A percentile compares a stretch with the other conserved stretches of the same genome.
Conservation (phyloP, 768 basidiomycete species). For the Pluteus cervinus region DNA sequence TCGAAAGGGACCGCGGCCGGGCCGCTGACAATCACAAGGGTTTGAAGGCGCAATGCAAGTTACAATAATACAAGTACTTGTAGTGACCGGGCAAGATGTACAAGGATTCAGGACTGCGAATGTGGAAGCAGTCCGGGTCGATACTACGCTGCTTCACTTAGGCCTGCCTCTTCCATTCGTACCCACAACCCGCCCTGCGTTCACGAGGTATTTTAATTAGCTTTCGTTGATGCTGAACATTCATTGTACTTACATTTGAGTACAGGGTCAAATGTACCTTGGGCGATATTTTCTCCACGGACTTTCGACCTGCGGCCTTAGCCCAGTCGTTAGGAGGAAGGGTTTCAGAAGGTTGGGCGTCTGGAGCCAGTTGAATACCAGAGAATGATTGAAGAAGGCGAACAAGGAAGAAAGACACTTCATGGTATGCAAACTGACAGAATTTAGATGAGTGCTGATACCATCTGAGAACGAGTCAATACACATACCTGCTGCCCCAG, state of each 20-base stretch:
- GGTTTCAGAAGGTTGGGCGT: slow-evolving; percentile 36
- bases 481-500: slow-evolving; percentile 39
- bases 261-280: slow-evolving; percentile 51
- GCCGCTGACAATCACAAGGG: no score
- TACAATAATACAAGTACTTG: no score
- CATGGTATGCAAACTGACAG: slow-evolving; percentile 57
- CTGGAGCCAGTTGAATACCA: slow-evolving; percentile 34
- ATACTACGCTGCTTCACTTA: no score
- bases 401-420: slow-evolving; percentile 57
- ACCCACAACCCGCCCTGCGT: slow-evolving; percentile 43
- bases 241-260: no score
- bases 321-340: slow-evolving; percentile 42
- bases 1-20: no score
- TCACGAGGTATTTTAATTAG: slow-evolving; percentile 1
- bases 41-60: no score
- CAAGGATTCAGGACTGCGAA: no score
- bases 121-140: no score
- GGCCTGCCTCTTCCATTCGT: slow-evolving; percentile 19
- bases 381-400: slow-evolving; percentile 53
- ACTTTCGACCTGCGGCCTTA: slow-evolving; percentile 29
- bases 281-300: slow-evolving; percentile 39
- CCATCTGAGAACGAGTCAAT: not conserved
- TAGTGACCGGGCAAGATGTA: no score
- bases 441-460: not conserved
- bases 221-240: no score